Percentiles rank a stretch among this genome's conserved stretches.
phyloP scores from a whole-genome alignment of 805 yeast species.

The Myxozyma kluyveri region DNA sequence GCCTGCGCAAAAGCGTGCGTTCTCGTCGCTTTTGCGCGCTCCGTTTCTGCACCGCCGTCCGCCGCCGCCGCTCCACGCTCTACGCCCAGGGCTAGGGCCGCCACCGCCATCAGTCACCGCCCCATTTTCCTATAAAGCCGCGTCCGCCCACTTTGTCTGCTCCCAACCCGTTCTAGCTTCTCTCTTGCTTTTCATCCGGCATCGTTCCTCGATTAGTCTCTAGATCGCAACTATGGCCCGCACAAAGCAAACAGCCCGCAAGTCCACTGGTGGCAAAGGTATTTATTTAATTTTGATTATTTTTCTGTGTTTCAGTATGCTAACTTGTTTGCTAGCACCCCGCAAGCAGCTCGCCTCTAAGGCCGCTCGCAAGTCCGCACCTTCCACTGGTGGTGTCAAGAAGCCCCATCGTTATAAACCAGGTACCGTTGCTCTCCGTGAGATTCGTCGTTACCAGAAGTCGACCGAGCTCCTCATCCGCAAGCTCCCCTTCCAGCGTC shows the following conservation, averaged over 20 bases:
- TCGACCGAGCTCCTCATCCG: conserved; percentile 82
- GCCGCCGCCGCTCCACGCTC: background rate
- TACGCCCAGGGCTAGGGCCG: conserved; percentile 27
- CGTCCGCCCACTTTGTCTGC: conserved; percentile 4
- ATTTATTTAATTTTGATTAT: background rate
- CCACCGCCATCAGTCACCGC: conserved; percentile 11
- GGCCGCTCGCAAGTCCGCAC: conserved; percentile 88
- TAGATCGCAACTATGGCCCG: conserved; percentile 77
- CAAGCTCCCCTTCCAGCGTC: conserved; percentile 88
- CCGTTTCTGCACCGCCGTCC: background rate
- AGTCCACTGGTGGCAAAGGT: conserved; percentile 81
- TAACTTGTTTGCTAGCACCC: conserved; percentile 52
- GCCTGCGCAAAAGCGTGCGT: conserved; percentile 12
- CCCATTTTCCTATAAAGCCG: conserved; percentile 23
- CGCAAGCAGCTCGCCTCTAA: conserved; percentile 87
- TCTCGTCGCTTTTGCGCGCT: conserved; percentile 8
- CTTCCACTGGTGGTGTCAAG: conserved; percentile 81
- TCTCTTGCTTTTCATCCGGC: background rate
- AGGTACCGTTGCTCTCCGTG: conserved; percentile 91
- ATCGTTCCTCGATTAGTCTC: no score
- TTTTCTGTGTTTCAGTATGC: background rate
- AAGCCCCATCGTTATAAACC: conserved; percentile 94
- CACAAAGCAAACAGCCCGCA: conserved; percentile 87
- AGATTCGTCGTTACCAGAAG: conserved; percentile 88
- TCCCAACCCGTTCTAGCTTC: background rate